These are phyloP conservation scores for Lasiosphaeria miniovina DNA, from an alignment of 495 filamentous ascomycete species.

Conservation along the genomic window DNA sequence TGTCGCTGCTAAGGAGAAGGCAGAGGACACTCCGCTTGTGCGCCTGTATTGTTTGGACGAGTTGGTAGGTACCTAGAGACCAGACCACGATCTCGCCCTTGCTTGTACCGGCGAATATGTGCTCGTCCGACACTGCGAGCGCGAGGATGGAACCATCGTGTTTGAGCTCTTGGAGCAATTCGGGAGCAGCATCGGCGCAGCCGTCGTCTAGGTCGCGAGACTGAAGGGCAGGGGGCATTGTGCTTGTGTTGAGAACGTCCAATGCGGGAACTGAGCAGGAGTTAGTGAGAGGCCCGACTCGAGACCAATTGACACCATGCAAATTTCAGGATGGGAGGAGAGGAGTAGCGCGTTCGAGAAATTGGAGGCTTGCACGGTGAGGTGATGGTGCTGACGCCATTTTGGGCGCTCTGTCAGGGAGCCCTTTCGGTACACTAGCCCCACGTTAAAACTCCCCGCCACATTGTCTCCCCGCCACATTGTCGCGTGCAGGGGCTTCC, in stretches of 20 bases:
- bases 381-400: conserved; percentile 14
- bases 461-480: neutral
- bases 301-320: neutral
- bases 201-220: conserved; percentile 35
- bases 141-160: conserved; percentile 72
- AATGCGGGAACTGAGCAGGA: neutral
- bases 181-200: conserved; percentile 45
- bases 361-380: neutral
- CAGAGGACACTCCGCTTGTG: conserved; percentile 88
- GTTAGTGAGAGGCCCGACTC: neutral
- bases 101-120: conserved; percentile 85
- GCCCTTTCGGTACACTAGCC: conserved; percentile 1
- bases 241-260: neutral
- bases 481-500: conserved; percentile 10
- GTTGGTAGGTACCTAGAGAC: conserved; percentile 82
- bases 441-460: conserved; percentile 13
- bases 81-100: conserved; percentile 89
- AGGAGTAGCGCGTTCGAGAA: neutral
- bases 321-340: neutral
- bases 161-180: conserved; percentile 64
- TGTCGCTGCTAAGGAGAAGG: conserved; percentile 72
- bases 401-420: conserved; percentile 2
- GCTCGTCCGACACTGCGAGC: conserved; percentile 58
- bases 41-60: conserved; percentile 69
- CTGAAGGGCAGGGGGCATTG: conserved; percentile 31